phyloP scores from a whole-genome alignment of 2,329 filamentous ascomycete species.

The Didymosphaeria variabile region DNA sequence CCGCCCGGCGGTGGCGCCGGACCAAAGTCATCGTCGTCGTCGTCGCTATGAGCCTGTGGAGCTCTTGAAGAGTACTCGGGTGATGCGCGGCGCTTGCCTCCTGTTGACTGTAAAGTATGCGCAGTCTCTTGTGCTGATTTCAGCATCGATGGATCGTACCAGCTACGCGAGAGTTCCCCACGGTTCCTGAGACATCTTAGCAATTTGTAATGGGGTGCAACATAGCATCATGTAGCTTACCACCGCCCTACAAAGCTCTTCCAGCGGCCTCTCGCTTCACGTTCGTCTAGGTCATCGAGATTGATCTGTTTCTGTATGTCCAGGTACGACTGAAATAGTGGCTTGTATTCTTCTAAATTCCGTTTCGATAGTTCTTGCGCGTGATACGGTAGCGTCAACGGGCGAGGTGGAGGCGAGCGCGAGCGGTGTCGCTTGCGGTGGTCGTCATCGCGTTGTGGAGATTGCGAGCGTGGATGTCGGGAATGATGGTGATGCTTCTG shows the following conservation, averaged over 20 bases:
- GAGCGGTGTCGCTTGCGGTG: conserved; percentile 40
- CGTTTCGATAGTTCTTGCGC: conserved; percentile 73
- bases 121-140: conserved; percentile 57
- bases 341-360: conserved; percentile 71
- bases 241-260: conserved; percentile 92
- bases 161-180: conserved; percentile 84
- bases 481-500: conserved; percentile 51
- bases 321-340: conserved; percentile 84
- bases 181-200: conserved; percentile 75
- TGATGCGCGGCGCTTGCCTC: conserved; percentile 29
- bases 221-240: conserved; percentile 54
- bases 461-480: conserved; percentile 45
- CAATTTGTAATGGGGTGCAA: conserved; percentile 14
- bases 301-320: conserved; percentile 84
- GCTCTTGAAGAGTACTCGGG: conserved; percentile 25
- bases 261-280: conserved; percentile 85
- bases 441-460: conserved; percentile 39
- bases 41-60: conserved; percentile 31
- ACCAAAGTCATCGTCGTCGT: conserved; percentile 62
- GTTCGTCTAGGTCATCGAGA: conserved; percentile 73
- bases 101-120: conserved; percentile 29
- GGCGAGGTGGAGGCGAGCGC: conserved; percentile 37
- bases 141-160: conserved; percentile 86
- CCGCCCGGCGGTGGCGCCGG: conserved; percentile 58
- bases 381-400: conserved; percentile 66